Base-by-base conservation (phyloP, 179 eudicot species). In the Beta lomatogona region DNA sequence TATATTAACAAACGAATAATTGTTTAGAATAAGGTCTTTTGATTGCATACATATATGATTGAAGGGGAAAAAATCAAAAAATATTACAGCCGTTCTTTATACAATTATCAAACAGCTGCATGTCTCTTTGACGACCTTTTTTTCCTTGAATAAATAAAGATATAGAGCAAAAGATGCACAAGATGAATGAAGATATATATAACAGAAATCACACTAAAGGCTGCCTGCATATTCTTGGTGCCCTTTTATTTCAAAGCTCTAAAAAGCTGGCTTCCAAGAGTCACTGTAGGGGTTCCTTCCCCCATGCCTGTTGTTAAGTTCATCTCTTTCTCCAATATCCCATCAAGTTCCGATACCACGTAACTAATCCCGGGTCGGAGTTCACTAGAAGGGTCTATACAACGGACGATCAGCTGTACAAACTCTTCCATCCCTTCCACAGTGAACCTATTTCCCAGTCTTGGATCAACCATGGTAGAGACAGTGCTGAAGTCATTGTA, bases 251-350 rank as follows among this genome's bases (percentile, higher is more conserved):
- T 92, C 73, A 87, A 87, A 79, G 92, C 82, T 89, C 87, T 92
- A 80, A 95, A 95, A 85, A 95, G 99, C 82, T 94, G 95, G 92
- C 99, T 95, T 84, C 97, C 99, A 63, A 94, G 98, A 74, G 92
- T 92, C 65, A 95, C 98, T 73, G 92, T 93, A 14, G 99, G 97
- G 83, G 98, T 92, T 77, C 93, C 97, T 91, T 94, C 99, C 65
- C 98, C 98, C 93, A 87, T 91, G 69, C 97, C 92, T 61, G 98
- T 94, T 18, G 98, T 95, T 86, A 92, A 88, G 83, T 88, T 94
- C 98, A 95, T 95, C 86, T 95, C 99, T 85, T 94, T 94, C 81
- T 94, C 98, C 61, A 92, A 93, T 89, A 94, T 91, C 66, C 94
- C 93, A 80, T 95, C 99, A 41, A 95, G 92, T 84, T 95, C 99